phyloP scores from a whole-genome alignment of 768 basidiomycete genomes.

The Kwoniella pini region DNA sequence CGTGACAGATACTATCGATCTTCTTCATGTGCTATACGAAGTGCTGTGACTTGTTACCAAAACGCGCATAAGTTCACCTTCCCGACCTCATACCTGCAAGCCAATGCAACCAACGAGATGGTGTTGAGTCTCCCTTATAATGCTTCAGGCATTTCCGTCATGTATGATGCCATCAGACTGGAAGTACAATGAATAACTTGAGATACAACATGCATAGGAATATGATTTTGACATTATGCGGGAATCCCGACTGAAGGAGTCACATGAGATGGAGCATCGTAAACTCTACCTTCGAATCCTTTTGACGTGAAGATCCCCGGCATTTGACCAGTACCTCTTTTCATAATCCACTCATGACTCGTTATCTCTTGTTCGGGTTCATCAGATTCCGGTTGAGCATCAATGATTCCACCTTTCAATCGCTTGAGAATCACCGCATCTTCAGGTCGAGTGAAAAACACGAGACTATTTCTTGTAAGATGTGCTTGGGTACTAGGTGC shows the following conservation, averaged over 20 bases:
- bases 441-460: slow-evolving; percentile 68
- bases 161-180: background rate
- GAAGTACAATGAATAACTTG: background rate
- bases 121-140: too few relatives aligned
- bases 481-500: slow-evolving; percentile 64
- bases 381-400: slow-evolving; percentile 39
- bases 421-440: slow-evolving; percentile 61
- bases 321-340: slow-evolving; percentile 20
- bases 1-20: too few relatives aligned
- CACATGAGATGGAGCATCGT: background rate
- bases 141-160: too few relatives aligned
- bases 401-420: slow-evolving; percentile 58
- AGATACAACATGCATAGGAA: background rate
- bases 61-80: too few relatives aligned
- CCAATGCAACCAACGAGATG: too few relatives aligned
- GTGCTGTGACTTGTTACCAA: too few relatives aligned
- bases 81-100: too few relatives aligned
- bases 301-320: slow-evolving; percentile 26
- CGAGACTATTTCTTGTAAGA: slow-evolving; percentile 66
- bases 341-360: slow-evolving; percentile 32
- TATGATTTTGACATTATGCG: background rate
- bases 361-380: slow-evolving; percentile 23
- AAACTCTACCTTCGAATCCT: slow-evolving; percentile 19
- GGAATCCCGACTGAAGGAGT: background rate
- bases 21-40: too few relatives aligned